A percentile compares a stretch with the other conserved stretches of the same genome.
Conservation (phyloP, 176 grass and related monocot species). For the Oryza glaberrima region DNA sequence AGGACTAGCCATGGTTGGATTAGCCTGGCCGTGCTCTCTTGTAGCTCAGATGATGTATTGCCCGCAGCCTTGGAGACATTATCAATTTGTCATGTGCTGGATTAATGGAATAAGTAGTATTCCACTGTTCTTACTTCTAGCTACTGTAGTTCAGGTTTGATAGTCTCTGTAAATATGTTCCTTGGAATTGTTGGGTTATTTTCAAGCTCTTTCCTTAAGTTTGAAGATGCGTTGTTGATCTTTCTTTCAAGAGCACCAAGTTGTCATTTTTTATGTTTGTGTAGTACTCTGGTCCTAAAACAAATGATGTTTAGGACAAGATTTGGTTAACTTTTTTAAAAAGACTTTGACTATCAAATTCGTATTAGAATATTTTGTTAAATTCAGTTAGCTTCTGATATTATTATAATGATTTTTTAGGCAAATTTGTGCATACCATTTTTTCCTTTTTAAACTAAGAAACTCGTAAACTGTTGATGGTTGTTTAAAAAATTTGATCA, state of each 20-base stretch:
- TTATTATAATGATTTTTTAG: no score
- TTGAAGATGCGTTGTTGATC: not conserved
- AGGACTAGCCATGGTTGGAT: not conserved
- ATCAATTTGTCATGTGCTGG: not conserved
- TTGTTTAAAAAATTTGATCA: no score
- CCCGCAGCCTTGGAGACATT: not conserved
- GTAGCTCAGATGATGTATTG: conserved; percentile 13
- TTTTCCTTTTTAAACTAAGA: no score
- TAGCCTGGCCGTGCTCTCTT: conserved; percentile 6
- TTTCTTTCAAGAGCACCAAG: not conserved
- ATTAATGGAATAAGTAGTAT: not conserved
- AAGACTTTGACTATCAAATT: no score
- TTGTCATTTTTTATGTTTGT: not conserved
- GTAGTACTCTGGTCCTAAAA: not conserved
- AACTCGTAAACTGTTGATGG: no score
- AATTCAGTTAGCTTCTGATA: no score
- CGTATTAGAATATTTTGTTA: no score
- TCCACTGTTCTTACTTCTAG: not conserved
- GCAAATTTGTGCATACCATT: no score
- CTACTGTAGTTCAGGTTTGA: conserved; percentile 10
- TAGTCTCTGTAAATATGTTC: conserved; percentile 29
- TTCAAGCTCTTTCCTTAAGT: not conserved
- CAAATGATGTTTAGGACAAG: no score
- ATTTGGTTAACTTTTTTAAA: no score
- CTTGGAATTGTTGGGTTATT: conserved; percentile 9